Evolutionary conservation across 164 flowering plant species (phyloP).

Genomic region (Vitis labrusca): DNA sequence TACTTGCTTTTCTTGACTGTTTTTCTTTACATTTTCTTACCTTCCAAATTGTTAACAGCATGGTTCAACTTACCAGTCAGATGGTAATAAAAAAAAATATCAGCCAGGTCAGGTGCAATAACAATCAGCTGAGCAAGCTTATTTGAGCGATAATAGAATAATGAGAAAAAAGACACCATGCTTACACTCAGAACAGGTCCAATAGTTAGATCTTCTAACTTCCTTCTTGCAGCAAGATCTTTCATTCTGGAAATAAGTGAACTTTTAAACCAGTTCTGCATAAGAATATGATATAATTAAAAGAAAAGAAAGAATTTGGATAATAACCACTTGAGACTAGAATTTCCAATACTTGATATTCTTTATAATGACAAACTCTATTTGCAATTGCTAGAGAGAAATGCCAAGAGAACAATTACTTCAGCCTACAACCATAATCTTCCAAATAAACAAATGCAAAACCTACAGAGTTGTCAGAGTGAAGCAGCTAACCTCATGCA

Average conservation of each 20-base stretch:
- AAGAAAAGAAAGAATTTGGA: background rate
- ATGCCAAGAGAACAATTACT: background rate
- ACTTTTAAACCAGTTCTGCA: slow-evolving; percentile 83
- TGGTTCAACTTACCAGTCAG: no score
- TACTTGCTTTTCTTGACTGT: no score
- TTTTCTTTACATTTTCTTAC: no score
- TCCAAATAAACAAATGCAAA: background rate
- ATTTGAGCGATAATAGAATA: background rate
- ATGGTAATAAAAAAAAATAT: no score
- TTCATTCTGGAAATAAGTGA: slow-evolving; percentile 63
- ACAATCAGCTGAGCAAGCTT: background rate
- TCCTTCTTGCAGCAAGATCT: slow-evolving; percentile 84
- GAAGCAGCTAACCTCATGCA: slow-evolving; percentile 79
- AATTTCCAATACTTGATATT: no score
- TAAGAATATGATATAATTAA: background rate
- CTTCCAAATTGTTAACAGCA: no score
- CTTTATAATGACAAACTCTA: no score
- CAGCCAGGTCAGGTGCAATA: background rate
- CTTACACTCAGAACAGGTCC: slow-evolving; percentile 98
- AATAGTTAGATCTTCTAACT: slow-evolving; percentile 82
- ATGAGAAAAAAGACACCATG: slow-evolving; percentile 6
- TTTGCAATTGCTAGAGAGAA: slow-evolving; percentile 1
- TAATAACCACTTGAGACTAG: background rate
- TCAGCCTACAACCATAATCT: background rate
- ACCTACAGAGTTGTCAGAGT: background rate